These are phyloP conservation scores for Wickerhamomyces subpelliculosus DNA, from an alignment of 805 yeast species.

Conservation along the genomic window DNA sequence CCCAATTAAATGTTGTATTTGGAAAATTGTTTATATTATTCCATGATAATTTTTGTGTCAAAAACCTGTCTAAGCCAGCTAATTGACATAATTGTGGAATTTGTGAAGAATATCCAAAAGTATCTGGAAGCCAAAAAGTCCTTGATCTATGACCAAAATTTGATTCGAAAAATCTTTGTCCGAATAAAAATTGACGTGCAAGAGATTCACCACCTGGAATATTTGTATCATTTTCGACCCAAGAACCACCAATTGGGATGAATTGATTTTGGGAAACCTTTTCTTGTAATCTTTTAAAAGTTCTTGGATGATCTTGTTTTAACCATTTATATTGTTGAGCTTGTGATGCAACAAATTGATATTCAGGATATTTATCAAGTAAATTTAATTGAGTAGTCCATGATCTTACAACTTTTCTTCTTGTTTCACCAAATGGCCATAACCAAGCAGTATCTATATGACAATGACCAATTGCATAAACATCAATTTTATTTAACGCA, in stretches of 20 bases:
- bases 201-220: constrained; percentile 92
- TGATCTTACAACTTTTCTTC: constrained; percentile 85
- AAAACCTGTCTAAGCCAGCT: constrained; percentile 78
- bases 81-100: constrained; percentile 86
- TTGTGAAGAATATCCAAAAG: constrained; percentile 94
- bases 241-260: constrained; percentile 90
- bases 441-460: constrained; percentile 98
- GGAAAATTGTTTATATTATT: constrained; percentile 92
- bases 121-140: constrained; percentile 93
- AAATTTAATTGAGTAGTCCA: constrained; percentile 91
- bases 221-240: constrained; percentile 98
- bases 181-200: constrained; percentile 80
- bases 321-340: constrained; percentile 96
- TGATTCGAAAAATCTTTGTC: constrained; percentile 77
- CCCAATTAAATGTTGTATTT: constrained; percentile 88
- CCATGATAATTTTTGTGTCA: constrained; percentile 95
- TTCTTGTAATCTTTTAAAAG: constrained; percentile 50
- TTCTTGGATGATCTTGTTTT: constrained; percentile 75
- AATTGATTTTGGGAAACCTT: constrained; percentile 69
- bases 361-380: constrained; percentile 86
- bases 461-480: constrained; percentile 87
- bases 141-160: constrained; percentile 73
- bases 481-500: constrained; percentile 41
- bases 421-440: constrained; percentile 98
- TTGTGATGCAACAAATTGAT: constrained; percentile 90